These are phyloP conservation scores for Paecilomyces variotii DNA, from an alignment of 2,329 filamentous ascomycete species.

Conservation along the genomic window DNA sequence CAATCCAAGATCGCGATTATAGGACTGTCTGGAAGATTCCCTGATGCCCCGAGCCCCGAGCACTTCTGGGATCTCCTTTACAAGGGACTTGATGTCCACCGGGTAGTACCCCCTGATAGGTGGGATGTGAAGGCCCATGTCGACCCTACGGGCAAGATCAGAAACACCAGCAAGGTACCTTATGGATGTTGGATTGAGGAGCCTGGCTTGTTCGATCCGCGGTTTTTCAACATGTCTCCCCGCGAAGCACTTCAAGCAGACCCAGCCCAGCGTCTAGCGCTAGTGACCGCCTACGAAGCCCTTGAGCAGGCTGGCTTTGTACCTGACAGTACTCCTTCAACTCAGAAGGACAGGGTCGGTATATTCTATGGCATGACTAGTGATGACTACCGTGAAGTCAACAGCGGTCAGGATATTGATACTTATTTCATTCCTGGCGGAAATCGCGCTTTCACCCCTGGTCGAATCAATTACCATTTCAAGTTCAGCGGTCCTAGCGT, in stretches of 20 bases:
- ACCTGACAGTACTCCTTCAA: slow-evolving; percentile 60
- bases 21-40: slow-evolving; percentile 69
- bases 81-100: slow-evolving; percentile 25
- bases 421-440: slow-evolving; percentile 58
- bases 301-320: slow-evolving; percentile 72
- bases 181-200: slow-evolving; percentile 31
- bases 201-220: slow-evolving; percentile 28
- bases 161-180: slow-evolving; percentile 21
- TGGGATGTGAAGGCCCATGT: slow-evolving; percentile 28
- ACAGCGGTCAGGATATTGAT: slow-evolving; percentile 61
- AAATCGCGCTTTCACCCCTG: slow-evolving; percentile 51
- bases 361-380: slow-evolving; percentile 67
- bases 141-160: slow-evolving; percentile 23
- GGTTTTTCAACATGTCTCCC: slow-evolving; percentile 49
- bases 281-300: slow-evolving; percentile 69
- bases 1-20: slow-evolving; percentile 59
- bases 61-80: slow-evolving; percentile 30
- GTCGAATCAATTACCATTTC: slow-evolving; percentile 67
- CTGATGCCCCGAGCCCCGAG: slow-evolving; percentile 45
- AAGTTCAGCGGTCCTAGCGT: slow-evolving; percentile 65
- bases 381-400: slow-evolving; percentile 61
- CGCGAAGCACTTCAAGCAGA: slow-evolving; percentile 70
- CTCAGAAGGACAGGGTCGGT: slow-evolving; percentile 54
- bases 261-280: slow-evolving; percentile 66
- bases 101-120: slow-evolving; percentile 21